These are phyloP conservation scores for Dactylellina sp. DNA, from an alignment of 2,329 filamentous ascomycete species.

Conservation along the genomic window DNA sequence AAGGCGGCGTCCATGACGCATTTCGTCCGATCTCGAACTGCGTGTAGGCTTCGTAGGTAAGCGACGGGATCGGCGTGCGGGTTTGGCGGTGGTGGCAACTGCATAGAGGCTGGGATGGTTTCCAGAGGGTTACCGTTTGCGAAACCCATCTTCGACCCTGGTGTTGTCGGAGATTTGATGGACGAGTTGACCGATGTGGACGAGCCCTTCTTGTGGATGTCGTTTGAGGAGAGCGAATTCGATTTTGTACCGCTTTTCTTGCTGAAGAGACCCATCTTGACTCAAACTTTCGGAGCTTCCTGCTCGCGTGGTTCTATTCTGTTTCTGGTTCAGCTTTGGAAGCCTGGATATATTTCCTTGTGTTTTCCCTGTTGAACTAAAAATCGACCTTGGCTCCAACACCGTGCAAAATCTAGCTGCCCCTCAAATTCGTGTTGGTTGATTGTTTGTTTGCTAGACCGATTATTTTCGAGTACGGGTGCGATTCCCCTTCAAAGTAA, in stretches of 20 bases:
- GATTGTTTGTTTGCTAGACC: not conserved
- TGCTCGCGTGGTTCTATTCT: not conserved
- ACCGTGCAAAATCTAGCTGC: not conserved
- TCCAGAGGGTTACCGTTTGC: conserved; percentile 54
- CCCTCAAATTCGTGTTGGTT: conserved; percentile 11
- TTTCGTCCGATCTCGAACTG: conserved; percentile 82
- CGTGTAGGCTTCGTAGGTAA: conserved; percentile 88
- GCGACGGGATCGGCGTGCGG: conserved; percentile 87
- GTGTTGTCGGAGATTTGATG: conserved; percentile 62
- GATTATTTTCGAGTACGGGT: not conserved
- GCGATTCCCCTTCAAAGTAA: not conserved
- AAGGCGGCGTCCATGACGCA: conserved; percentile 81
- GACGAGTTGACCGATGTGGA: conserved; percentile 66
- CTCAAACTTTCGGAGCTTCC: conserved; percentile 17
- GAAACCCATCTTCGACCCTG: conserved; percentile 58
- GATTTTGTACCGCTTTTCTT: conserved; percentile 66
- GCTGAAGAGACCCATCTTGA: conserved; percentile 68
- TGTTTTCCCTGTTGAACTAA: not conserved
- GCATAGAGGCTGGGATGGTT: conserved; percentile 75
- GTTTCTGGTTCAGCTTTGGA: not conserved
- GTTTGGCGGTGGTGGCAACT: conserved; percentile 86
- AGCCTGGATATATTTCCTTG: not conserved
- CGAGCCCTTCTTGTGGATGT: conserved; percentile 66
- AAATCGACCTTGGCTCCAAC: conserved; percentile 8
- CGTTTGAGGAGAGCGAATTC: conserved; percentile 65